phyloP scores from a whole-genome alignment of 768 basidiomycete genomes.

The Sistotremastrum suecicum region DNA sequence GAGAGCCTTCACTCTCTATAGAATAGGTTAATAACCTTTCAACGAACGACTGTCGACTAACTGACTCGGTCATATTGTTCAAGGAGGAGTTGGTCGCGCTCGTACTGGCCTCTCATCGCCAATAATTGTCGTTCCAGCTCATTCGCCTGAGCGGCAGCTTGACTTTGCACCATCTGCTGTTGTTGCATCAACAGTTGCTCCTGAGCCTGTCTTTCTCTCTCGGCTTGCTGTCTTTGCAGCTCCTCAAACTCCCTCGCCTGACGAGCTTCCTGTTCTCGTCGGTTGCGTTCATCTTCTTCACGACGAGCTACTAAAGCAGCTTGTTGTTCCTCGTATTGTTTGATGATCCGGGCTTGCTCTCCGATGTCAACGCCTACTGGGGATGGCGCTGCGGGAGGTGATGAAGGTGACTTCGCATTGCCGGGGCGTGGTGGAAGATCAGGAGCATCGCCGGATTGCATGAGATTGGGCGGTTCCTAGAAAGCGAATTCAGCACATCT shows the following conservation, averaged over 20 bases:
- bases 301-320: slow-evolving; percentile 68
- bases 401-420: slow-evolving; percentile 34
- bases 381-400: slow-evolving; percentile 58
- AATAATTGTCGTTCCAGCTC: slow-evolving; percentile 87
- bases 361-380: slow-evolving; percentile 60
- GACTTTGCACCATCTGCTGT: slow-evolving; percentile 66
- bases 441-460: slow-evolving; percentile 70
- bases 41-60: slow-evolving; percentile 7
- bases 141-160: slow-evolving; percentile 56
- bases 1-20: slow-evolving; percentile 85
- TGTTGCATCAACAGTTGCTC: slow-evolving; percentile 79
- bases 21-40: slow-evolving; percentile 6
- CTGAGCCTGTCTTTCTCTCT: slow-evolving; percentile 77
- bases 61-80: slow-evolving; percentile 93
- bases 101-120: slow-evolving; percentile 91
- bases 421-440: slow-evolving; percentile 70
- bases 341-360: slow-evolving; percentile 89
- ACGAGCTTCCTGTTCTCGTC: slow-evolving; percentile 60
- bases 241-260: slow-evolving; percentile 85
- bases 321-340: slow-evolving; percentile 94
- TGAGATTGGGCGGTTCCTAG: slow-evolving; percentile 91
- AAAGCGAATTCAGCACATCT: background rate
- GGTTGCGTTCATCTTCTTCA: slow-evolving; percentile 71
- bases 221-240: slow-evolving; percentile 75
- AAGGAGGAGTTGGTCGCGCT: slow-evolving; percentile 92